Conservation (phyloP, 371 early-diverging fungal genomes). For the Mortierella sp. region DNA sequence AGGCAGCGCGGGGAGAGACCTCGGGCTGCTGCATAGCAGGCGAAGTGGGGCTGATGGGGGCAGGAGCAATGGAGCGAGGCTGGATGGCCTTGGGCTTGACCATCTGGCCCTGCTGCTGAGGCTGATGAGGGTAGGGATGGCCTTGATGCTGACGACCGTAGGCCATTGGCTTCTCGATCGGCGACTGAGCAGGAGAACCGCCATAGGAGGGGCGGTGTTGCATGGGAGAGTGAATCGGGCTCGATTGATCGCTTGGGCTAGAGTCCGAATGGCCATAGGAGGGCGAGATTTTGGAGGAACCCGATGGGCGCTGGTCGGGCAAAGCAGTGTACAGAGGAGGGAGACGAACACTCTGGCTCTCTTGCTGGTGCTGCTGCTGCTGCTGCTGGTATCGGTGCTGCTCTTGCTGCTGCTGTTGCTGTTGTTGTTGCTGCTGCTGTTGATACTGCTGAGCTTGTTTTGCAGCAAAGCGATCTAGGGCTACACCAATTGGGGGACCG, state of each 20-base stretch:
- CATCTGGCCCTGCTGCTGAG: conserved; percentile 12
- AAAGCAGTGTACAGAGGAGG: conserved; percentile 46
- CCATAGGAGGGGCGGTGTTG: conserved; percentile 19
- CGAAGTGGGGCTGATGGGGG: conserved; percentile 34
- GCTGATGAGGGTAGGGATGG: conserved; percentile 15
- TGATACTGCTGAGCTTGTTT: conserved; percentile 32
- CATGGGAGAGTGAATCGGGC: conserved; percentile 21
- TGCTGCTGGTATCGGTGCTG: conserved; percentile 22
- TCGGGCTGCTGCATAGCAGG: conserved; percentile 24
- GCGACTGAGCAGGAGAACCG: conserved; percentile 30
- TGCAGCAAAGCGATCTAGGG: conserved; percentile 37
- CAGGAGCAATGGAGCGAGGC: conserved; percentile 57
- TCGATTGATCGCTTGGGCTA: conserved; percentile 21
- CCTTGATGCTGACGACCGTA: conserved; percentile 23
- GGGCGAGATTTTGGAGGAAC: conserved; percentile 2
- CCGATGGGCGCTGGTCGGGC: conserved; percentile 45
- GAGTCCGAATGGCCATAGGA: conserved; percentile 23
- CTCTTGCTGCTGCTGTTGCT: conserved; percentile 10
- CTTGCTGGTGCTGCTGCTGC: conserved; percentile 21
- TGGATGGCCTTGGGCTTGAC: conserved; percentile 46
- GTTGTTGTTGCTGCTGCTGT: conserved; percentile 22
- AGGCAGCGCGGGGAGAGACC: conserved; percentile 26
- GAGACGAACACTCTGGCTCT: conserved; percentile 27
- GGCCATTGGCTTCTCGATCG: conserved; percentile 24
- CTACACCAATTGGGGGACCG: conserved; percentile 41